Conservation (phyloP, 176 grass and related monocot species). For the Zizania latifolia region DNA sequence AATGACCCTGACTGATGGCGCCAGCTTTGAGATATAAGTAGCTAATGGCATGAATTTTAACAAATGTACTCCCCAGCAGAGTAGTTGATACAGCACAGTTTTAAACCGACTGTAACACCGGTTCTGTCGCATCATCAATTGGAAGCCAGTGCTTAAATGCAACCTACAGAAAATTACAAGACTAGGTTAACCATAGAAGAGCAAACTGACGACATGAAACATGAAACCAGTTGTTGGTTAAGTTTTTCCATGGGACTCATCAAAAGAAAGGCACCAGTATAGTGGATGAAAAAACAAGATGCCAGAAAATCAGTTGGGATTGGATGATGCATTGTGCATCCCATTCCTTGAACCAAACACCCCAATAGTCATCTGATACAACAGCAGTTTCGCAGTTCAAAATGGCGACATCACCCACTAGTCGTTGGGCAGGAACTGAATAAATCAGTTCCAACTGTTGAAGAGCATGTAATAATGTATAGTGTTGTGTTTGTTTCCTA, state of each 20-base stretch:
- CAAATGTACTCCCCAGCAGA: slow-evolving; percentile 81
- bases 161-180: slow-evolving; percentile 53
- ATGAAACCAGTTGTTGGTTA: not conserved
- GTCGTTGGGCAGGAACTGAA: too few species aligned
- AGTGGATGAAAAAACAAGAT: not conserved
- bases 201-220: not conserved
- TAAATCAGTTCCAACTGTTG: too few species aligned
- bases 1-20: not conserved
- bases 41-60: not conserved
- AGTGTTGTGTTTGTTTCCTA: not conserved
- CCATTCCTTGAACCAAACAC: too few species aligned
- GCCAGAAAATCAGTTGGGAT: too few species aligned
- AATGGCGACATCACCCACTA: too few species aligned
- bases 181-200: not conserved
- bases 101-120: slow-evolving; percentile 54
- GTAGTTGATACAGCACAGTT: slow-evolving; percentile 81
- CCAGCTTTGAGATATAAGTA: not conserved
- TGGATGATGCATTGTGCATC: too few species aligned
- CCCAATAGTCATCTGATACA: too few species aligned
- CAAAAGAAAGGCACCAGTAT: not conserved
- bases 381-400: too few species aligned
- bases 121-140: slow-evolving; percentile 63
- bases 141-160: slow-evolving; percentile 81
- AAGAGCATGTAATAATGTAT: not conserved
- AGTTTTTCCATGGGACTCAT: not conserved